Base-by-base conservation (phyloP, 148 eudicot species). In the Bassia scoparia region DNA sequence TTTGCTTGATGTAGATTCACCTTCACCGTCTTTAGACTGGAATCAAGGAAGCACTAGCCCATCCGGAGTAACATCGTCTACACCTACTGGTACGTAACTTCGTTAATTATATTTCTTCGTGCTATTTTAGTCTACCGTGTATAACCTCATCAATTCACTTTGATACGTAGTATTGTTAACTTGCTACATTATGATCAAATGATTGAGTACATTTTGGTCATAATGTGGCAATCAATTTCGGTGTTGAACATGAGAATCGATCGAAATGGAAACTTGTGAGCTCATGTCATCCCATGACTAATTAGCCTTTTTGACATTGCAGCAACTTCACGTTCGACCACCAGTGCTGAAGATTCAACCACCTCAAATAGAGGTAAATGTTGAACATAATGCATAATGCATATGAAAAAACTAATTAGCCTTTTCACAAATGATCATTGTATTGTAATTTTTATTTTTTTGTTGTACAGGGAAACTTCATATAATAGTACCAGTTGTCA, bases 391-490 rank as follows among this genome's bases (percentile, higher is more conserved):
- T 27, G 17, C 3, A 55, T 56, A n/a, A n/a, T n/a, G n/a, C n/a
- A n/a, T n/a, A n/a, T n/a, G n/a, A n/a, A n/a, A n/a, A n/a, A n/a
- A n/a, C n/a, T n/a, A n/a, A n/a, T n/a, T n/a, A n/a, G n/a, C n/a
- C n/a, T n/a, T n/a, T n/a, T n/a, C n/a, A n/a, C n/a, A n/a, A n/a
- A n/a, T n/a, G n/a, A n/a, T 24, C 4, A 41, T 41, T 41, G 46
- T 1, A 7, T 24, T 13, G 1, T 30, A 18, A 29, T 3, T 15
- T 15, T 30, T 18, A 15, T 34, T 16, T 7, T 27, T 63, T 63
- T 34, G 16, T 34, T 63, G 27, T 63, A 63, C 48, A 63, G 67
- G 46, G 46, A 63, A 63, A 35, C 67, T 63, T 10, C 46, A n/a
- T 35, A 63, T 63, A 35, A 63, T 63, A 21, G 4, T 63, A 0